Percentiles rank a stretch among this genome's conserved stretches.
Evolutionary conservation across 1,284 basidiomycete genomes (phyloP).

Genomic region (Naganishia liquefaciens): DNA sequence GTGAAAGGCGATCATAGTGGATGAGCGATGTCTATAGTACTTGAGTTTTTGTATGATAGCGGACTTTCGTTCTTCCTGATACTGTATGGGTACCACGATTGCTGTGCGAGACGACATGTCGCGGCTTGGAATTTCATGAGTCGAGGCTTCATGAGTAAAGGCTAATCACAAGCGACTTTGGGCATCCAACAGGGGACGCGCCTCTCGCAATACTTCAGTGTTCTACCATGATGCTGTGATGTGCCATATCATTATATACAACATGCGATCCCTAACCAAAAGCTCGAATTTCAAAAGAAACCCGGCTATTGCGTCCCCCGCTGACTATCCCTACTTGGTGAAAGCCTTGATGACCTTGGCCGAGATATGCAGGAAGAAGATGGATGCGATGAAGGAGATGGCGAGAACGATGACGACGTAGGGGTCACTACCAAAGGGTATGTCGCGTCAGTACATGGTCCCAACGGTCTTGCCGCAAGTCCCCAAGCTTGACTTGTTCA

Average conservation of each 20-base stretch:
- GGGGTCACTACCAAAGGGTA: conserved; percentile 69
- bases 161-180: no score
- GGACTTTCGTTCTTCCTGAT: neutral
- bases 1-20: neutral
- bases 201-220: no score
- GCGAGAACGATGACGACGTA: conserved; percentile 97
- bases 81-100: neutral
- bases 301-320: conserved; percentile 1
- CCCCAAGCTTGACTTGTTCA: neutral
- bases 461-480: neutral
- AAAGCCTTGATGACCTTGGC: conserved; percentile 90
- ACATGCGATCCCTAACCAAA: neutral
- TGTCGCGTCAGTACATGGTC: neutral
- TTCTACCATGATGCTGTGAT: neutral
- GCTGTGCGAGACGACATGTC: no score
- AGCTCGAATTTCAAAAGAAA: no score
- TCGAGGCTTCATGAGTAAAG: no score
- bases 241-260: conserved; percentile 23
- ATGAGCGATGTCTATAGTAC: neutral
- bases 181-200: no score
- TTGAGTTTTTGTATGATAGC: neutral
- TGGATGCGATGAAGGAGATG: conserved; percentile 95
- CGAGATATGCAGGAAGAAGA: conserved; percentile 98
- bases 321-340: conserved; percentile 52
- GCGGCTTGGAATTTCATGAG: no score